Evolutionary conservation across 2,329 filamentous ascomycete species (phyloP).

Genomic region (Colletotrichum sp.): DNA sequence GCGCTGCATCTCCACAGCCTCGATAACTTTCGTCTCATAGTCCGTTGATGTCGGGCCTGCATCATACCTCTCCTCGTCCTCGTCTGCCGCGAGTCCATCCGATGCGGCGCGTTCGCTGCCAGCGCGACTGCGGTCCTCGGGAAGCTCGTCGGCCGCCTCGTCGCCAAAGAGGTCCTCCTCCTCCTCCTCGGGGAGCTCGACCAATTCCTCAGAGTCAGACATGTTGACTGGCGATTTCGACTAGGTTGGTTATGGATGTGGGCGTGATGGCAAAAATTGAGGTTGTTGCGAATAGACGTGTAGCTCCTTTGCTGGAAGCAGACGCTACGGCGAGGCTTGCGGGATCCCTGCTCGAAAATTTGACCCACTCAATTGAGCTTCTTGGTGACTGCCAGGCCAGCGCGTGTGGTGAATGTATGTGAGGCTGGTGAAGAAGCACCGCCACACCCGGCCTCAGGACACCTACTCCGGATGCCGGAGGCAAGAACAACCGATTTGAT

Average conservation of each 20-base stretch:
- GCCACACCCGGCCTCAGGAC: background rate
- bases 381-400: background rate
- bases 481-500: background rate
- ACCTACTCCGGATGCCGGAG: background rate
- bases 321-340: conserved; percentile 5
- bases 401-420: background rate
- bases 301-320: background rate
- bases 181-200: conserved; percentile 56
- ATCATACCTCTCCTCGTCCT: conserved; percentile 48
- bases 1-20: conserved; percentile 69
- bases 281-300: background rate
- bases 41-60: conserved; percentile 35
- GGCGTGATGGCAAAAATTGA: background rate
- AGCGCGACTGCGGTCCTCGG: conserved; percentile 62
- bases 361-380: conserved; percentile 8
- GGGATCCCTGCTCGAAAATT: conserved; percentile 1
- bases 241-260: background rate
- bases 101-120: conserved; percentile 67
- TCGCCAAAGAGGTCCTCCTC: conserved; percentile 69
- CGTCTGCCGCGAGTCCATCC: conserved; percentile 49
- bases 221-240: conserved; percentile 35
- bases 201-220: conserved; percentile 62
- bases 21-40: conserved; percentile 59
- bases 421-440: conserved; percentile 9
- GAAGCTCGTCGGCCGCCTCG: conserved; percentile 60